These are phyloP conservation scores for Microbotryum saponariae DNA, from an alignment of 1,284 basidiomycete species.

Conservation along the genomic window DNA sequence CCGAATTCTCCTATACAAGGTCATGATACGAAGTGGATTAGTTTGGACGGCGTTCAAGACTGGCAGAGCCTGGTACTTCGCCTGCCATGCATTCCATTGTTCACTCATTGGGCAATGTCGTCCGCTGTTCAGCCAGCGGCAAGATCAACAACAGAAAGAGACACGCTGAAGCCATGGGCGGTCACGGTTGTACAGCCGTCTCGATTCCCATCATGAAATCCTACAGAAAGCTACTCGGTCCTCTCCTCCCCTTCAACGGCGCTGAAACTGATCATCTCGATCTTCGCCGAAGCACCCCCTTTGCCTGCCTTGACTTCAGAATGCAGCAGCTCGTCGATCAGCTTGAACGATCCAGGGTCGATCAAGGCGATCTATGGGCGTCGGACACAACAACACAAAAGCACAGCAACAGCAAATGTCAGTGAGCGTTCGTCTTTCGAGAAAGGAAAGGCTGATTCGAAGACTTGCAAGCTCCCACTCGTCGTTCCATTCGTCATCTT, in stretches of 20 bases:
- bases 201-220: neutral
- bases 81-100: too few species aligned
- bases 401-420: neutral
- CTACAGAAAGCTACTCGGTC: conserved; percentile 17
- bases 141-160: too few species aligned
- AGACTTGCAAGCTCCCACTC: conserved; percentile 82
- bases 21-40: too few species aligned
- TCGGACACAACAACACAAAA: conserved; percentile 5
- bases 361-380: conserved; percentile 70
- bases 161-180: too few species aligned
- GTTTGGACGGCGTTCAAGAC: too few species aligned
- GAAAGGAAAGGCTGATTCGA: neutral
- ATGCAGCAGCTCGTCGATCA: conserved; percentile 81
- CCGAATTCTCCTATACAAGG: too few species aligned
- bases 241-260: conserved; percentile 41
- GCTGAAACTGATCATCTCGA: conserved; percentile 72
- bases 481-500: conserved; percentile 66
- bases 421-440: conserved; percentile 5
- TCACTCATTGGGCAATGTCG: too few species aligned
- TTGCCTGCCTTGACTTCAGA: conserved; percentile 67
- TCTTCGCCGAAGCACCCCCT: conserved; percentile 55
- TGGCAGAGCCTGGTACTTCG: too few species aligned
- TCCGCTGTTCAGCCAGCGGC: too few species aligned
- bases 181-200: too few species aligned
- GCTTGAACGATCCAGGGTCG: conserved; percentile 82